These are phyloP conservation scores for Amaranthus palmeri DNA, from an alignment of 148 eudicot species.

Conservation along the genomic window DNA sequence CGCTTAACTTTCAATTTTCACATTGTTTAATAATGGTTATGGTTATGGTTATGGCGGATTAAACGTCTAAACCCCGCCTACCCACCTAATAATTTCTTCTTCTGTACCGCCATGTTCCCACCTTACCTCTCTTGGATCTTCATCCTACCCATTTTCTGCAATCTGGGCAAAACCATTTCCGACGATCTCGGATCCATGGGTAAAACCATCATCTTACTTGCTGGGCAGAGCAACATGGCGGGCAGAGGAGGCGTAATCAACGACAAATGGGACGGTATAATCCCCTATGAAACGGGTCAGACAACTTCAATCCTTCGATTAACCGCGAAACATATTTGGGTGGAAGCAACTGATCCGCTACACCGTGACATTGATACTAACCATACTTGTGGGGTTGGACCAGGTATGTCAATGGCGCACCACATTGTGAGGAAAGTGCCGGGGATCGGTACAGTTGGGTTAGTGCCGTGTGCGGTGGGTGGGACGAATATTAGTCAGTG, in stretches of 20 bases:
- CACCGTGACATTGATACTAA: slow-evolving; percentile 48
- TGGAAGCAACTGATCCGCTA: slow-evolving; percentile 52
- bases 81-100: neutral
- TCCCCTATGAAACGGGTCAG: slow-evolving; percentile 32
- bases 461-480: slow-evolving; percentile 76
- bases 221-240: slow-evolving; percentile 92
- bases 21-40: neutral
- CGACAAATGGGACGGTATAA: slow-evolving; percentile 45
- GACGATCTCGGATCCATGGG: slow-evolving; percentile 1
- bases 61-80: neutral
- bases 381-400: slow-evolving; percentile 60
- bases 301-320: slow-evolving; percentile 42
- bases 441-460: slow-evolving; percentile 39
- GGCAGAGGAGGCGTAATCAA: slow-evolving; percentile 72
- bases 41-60: neutral
- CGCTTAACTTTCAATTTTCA: neutral
- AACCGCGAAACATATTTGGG: slow-evolving; percentile 38
- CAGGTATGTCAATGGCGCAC: slow-evolving; percentile 64
- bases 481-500: slow-evolving; percentile 62
- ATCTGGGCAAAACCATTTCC: neutral
- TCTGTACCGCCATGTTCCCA: slow-evolving; percentile 3
- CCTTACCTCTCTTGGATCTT: slow-evolving; percentile 8
- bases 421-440: slow-evolving; percentile 16
- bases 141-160: slow-evolving; percentile 1
- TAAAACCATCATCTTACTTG: slow-evolving; percentile 48